These are phyloP conservation scores for Auriculariales sp. DNA, from an alignment of 768 basidiomycete genomes.

Conservation along the genomic window DNA sequence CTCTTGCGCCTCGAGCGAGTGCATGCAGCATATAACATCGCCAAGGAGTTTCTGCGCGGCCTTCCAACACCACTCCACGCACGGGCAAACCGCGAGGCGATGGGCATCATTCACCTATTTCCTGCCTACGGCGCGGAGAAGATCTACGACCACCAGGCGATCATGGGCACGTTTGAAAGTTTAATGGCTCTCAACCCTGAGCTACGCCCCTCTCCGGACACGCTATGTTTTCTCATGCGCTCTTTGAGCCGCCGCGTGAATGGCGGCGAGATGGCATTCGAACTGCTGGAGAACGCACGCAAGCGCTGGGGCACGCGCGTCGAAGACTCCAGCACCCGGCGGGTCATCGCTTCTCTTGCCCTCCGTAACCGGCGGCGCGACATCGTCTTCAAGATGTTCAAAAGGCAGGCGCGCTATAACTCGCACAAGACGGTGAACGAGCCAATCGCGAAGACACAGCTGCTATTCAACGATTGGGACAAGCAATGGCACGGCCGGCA, in stretches of 20 bases:
- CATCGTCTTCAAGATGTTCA: slow-evolving; percentile 17
- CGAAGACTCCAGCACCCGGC: slow-evolving; percentile 42
- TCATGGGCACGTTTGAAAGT: slow-evolving; percentile 27
- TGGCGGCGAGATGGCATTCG: slow-evolving; percentile 41
- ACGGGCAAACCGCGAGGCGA: slow-evolving; percentile 21
- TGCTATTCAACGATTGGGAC: not conserved
- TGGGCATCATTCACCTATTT: slow-evolving; percentile 43
- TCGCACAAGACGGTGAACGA: not conserved
- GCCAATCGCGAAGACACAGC: not conserved
- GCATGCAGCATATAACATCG: slow-evolving; percentile 27
- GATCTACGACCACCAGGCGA: slow-evolving; percentile 28
- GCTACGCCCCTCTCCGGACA: slow-evolving; percentile 42
- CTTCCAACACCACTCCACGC: slow-evolving; percentile 30
- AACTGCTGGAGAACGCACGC: slow-evolving; percentile 26
- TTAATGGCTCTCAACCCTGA: slow-evolving; percentile 32
- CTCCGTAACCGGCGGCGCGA: slow-evolving; percentile 50
- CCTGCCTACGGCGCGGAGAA: slow-evolving; percentile 22
- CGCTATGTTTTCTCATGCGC: slow-evolving; percentile 43
- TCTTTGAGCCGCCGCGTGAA: slow-evolving; percentile 31
- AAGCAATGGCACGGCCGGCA: not conserved
- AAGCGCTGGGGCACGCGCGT: slow-evolving; percentile 39
- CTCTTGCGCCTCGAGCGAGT: slow-evolving; percentile 29
- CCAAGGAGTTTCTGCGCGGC: slow-evolving; percentile 31
- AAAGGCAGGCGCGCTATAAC: not conserved
- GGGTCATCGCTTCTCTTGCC: slow-evolving; percentile 43